These are phyloP conservation scores for Kwoniella botswanensis DNA, from an alignment of 768 basidiomycete genomes.

Conservation along the genomic window DNA sequence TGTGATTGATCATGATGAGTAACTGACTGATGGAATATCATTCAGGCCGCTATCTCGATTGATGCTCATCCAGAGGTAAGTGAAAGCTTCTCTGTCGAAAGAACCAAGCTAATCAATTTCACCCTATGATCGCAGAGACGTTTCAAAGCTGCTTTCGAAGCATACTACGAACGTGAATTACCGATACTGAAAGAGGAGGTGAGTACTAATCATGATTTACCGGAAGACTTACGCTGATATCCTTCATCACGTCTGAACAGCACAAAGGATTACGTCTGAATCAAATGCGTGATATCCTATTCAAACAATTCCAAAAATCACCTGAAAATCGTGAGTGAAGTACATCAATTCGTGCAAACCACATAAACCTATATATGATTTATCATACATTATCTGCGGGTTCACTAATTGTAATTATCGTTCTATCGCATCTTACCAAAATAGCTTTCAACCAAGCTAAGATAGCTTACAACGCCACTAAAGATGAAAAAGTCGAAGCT, in stretches of 20 bases:
- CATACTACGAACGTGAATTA: slow-evolving; percentile 84
- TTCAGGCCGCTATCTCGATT: slow-evolving; percentile 21
- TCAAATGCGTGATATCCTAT: slow-evolving; percentile 89
- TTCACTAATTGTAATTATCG: too few relatives aligned
- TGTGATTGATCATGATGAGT: too few relatives aligned
- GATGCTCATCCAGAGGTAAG: slow-evolving; percentile 79
- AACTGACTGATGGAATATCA: too few relatives aligned
- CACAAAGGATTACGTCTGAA: slow-evolving; percentile 88
- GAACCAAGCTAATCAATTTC: neutral
- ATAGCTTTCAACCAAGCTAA: slow-evolving; percentile 75
- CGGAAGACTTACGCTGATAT: too few relatives aligned
- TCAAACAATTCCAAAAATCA: slow-evolving; percentile 95
- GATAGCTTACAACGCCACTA: slow-evolving; percentile 80
- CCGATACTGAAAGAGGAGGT: slow-evolving; percentile 79
- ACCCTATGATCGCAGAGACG: slow-evolving; percentile 67
- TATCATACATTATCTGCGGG: too few relatives aligned
- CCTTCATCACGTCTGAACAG: slow-evolving; percentile 57
- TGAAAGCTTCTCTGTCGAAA: slow-evolving; percentile 23
- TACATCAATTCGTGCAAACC: neutral
- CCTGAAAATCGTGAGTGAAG: slow-evolving; percentile 85
- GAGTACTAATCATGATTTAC: slow-evolving; percentile 34
- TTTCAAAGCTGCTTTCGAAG: slow-evolving; percentile 91
- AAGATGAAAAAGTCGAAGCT: slow-evolving; percentile 80
- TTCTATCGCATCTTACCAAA: too few relatives aligned
- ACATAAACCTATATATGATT: neutral